Evolutionary conservation across 1,284 basidiomycete genomes (phyloP).

Genomic region (Microbotryum lychnidis-dioicae): DNA sequence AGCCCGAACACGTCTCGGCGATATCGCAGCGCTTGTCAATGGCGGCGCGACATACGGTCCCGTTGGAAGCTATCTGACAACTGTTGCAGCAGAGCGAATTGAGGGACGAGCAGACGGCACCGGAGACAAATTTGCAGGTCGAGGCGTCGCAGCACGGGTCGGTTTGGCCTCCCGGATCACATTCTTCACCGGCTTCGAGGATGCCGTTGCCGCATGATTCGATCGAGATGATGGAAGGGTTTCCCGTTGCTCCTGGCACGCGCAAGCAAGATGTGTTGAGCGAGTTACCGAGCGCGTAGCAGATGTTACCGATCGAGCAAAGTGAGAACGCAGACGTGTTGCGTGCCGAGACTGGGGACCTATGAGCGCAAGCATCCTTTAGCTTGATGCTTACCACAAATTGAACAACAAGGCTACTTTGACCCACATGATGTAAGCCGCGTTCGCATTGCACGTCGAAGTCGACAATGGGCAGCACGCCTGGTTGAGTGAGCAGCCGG

Average conservation of each 20-base stretch:
- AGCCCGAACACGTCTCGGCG: conserved; percentile 72
- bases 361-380: conserved; percentile 42
- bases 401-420: conserved; percentile 37
- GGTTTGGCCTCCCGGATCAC: conserved; percentile 70
- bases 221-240: conserved; percentile 33
- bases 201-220: conserved; percentile 65
- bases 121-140: conserved; percentile 67
- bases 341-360: conserved; percentile 47
- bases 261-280: conserved; percentile 38
- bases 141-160: conserved; percentile 61
- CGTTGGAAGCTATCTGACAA: conserved; percentile 60
- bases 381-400: neutral
- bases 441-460: conserved; percentile 53
- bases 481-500: conserved; percentile 52
- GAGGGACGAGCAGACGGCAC: conserved; percentile 69
- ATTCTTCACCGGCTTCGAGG: conserved; percentile 67
- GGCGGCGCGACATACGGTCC: conserved; percentile 59
- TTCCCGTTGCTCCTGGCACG: conserved; percentile 10
- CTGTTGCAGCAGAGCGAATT: conserved; percentile 69
- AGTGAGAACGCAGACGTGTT: conserved; percentile 62
- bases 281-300: conserved; percentile 45
- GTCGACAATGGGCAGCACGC: conserved; percentile 65
- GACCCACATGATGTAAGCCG: conserved; percentile 58
- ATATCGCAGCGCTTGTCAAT: conserved; percentile 63
- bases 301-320: conserved; percentile 80